A percentile compares a stretch with the other conserved stretches of the same genome.
phyloP scores from a whole-genome alignment of 306 rosid species.

The Prosopis cineraria region DNA sequence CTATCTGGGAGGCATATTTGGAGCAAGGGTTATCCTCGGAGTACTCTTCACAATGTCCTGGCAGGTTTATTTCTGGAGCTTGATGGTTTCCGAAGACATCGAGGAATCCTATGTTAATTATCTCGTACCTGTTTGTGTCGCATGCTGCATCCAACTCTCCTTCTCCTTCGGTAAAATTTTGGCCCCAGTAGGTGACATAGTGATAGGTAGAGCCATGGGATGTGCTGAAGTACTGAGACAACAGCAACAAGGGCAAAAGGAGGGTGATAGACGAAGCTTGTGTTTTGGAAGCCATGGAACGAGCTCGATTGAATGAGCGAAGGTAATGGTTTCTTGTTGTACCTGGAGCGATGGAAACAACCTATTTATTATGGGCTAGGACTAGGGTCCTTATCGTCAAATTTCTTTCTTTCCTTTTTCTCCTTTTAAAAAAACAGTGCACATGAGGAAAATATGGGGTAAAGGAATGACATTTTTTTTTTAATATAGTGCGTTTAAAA shows the following conservation, averaged over 20 bases:
- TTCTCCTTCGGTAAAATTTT: neutral
- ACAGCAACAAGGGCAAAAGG: neutral
- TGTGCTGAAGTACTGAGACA: neutral
- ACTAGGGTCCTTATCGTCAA: neutral
- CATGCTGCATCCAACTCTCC: neutral
- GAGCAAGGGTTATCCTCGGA: neutral
- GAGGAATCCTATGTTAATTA: neutral
- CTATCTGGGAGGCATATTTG: neutral
- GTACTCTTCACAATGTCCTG: neutral
- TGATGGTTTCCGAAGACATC: neutral
- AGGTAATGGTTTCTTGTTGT: too few species aligned
- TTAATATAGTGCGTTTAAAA: too few species aligned
- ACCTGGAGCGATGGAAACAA: too few species aligned
- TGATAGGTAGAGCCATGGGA: neutral
- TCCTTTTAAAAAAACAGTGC: too few species aligned
- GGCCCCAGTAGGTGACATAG: constrained; percentile 1
- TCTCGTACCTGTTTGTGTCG: neutral
- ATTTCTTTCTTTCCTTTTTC: too few species aligned
- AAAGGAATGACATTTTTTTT: too few species aligned
- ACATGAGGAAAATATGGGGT: too few species aligned
- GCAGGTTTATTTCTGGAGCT: neutral
- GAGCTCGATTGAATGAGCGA: neutral
- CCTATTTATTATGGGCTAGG: rapidly evolving
- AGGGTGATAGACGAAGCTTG: neutral
- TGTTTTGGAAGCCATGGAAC: neutral